Conservation (phyloP, 345 rosid species). For the Syzygium jambos region DNA sequence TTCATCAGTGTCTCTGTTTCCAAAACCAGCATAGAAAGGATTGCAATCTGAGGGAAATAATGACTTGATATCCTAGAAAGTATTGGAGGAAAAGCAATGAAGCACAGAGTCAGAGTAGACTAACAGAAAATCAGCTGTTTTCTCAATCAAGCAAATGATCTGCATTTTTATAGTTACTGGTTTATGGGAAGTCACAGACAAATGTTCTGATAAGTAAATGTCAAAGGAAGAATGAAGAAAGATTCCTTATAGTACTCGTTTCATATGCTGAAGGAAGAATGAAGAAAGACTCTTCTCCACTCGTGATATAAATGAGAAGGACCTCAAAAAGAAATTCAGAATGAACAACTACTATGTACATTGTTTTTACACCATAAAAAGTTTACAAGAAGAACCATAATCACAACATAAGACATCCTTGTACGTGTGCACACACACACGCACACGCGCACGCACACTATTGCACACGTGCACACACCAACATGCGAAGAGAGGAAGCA, state of each 20-base stretch:
- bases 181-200: neutral
- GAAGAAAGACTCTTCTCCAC: neutral
- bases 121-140: neutral
- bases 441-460: too few species aligned
- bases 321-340: neutral
- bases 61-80: slow-evolving; percentile 63
- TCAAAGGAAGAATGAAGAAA: neutral
- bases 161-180: neutral
- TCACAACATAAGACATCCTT: neutral
- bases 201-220: neutral
- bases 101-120: neutral
- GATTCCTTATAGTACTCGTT: neutral
- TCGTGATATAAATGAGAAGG: neutral
- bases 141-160: neutral
- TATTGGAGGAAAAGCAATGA: neutral
- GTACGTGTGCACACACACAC: neutral
- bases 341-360: neutral
- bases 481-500: neutral
- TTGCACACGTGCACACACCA: too few species aligned
- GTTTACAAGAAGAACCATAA: neutral
- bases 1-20: slow-evolving; percentile 96
- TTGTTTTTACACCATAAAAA: neutral
- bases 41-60: slow-evolving; percentile 84
- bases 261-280: neutral
- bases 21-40: slow-evolving; percentile 98